These are phyloP conservation scores for Amylostereum chailletii DNA, from an alignment of 1,284 basidiomycete genomes.

Conservation along the genomic window DNA sequence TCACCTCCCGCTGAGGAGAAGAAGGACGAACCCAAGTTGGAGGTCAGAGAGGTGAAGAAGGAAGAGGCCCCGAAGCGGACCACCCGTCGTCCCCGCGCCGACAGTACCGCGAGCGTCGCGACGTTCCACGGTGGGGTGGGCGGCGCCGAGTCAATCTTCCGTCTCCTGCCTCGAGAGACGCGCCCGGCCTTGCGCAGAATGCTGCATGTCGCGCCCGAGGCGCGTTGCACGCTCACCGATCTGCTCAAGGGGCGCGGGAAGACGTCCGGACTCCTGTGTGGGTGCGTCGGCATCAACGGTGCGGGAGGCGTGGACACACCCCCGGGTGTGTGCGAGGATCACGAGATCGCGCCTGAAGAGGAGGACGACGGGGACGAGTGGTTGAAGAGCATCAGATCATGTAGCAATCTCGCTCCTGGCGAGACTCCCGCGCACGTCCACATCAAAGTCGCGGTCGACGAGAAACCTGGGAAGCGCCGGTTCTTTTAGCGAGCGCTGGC, in stretches of 20 bases:
- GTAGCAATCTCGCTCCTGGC: constrained; percentile 37
- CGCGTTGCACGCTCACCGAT: constrained; percentile 92
- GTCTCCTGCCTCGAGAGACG: constrained; percentile 90
- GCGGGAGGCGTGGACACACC: constrained; percentile 25
- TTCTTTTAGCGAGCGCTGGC: constrained; percentile 43
- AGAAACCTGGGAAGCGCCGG: constrained; percentile 61
- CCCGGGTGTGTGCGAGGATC: constrained; percentile 43
- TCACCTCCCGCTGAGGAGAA: constrained; percentile 11
- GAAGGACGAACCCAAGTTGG: constrained; percentile 9
- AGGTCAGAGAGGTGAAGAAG: constrained; percentile 8
- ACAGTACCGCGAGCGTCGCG: constrained; percentile 57
- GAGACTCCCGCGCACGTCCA: constrained; percentile 49
- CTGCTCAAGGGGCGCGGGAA: constrained; percentile 77
- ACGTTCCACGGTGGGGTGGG: constrained; percentile 71
- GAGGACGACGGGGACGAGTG: constrained; percentile 73
- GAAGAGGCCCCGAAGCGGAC: constrained; percentile 5
- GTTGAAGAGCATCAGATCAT: constrained; percentile 69
- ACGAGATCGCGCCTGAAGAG: constrained; percentile 53
- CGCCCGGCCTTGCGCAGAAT: constrained; percentile 86
- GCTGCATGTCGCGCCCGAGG: constrained; percentile 85
- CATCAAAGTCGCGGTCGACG: constrained; percentile 62
- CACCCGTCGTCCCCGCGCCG: constrained; percentile 41
- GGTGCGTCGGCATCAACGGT: constrained; percentile 40
- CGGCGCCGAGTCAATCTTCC: constrained; percentile 95
- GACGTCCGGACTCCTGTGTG: constrained; percentile 70